Base-by-base conservation (phyloP, 2,329 filamentous ascomycete species). In the Onygenales sp. region DNA sequence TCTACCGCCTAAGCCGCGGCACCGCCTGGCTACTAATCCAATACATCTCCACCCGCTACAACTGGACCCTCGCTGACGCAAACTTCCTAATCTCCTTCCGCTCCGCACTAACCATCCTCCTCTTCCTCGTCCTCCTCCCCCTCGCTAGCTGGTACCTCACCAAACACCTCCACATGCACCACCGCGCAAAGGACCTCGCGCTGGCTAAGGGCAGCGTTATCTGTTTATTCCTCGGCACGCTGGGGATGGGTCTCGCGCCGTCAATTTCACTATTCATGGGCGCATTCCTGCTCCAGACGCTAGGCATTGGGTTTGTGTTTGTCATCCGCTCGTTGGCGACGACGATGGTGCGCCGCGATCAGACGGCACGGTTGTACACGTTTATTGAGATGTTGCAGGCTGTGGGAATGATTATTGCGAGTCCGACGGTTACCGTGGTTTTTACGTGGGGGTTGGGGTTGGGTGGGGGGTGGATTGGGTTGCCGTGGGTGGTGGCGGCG, bases 11-110 rank as follows among this genome's bases (percentile, higher is more conserved):
- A 3, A 75, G 72, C 49, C 68, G 74, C 21, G 74, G 75, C 49
- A 71, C 72, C 7, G 64, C 73, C 9, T 72, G 68, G 57, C 68
- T 78, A 50, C 61, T 78, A 10, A 67, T 76, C 17, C 73, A 76
- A 55, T 78, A 78, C 59, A 72, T 77, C n/a, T 77, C 74, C 1
- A 74, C 72, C 17, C 67, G 75, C 14, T 78, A 77, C 52, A 59
- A 62, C 31, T 77, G 75, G 76, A 70, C 71, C 33, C 65, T 78
- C 17, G 71, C 74, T 0, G 56, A 65, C 48, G 63, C 70, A 51
- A 73, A 72, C 43, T 57, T 72, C 51, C 63, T 78, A 27, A 64
- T 74, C 3, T 74, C 74, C 0, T 69, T 75, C 48, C 72, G 74
- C 53, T 73, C 74, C 2, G 70, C 69, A 2, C 66, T 75, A 6